Evolutionary conservation across 495 filamentous ascomycete species (phyloP).

Genomic region (Chaetomium tenue): DNA sequence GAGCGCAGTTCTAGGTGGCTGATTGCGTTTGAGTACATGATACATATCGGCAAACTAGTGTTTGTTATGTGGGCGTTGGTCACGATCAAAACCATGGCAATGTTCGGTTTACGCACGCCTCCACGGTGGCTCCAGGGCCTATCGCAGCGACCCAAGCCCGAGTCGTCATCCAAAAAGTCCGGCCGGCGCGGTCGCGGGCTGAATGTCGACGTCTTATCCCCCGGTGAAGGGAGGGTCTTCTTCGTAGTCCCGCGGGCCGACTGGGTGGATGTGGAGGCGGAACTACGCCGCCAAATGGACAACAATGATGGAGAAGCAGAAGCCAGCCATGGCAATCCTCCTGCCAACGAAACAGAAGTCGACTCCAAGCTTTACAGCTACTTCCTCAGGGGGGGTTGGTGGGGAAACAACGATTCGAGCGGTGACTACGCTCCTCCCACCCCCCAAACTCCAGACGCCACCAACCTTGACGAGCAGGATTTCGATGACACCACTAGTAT

Average conservation of each 20-base stretch:
- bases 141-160: conserved; percentile 44
- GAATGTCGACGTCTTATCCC: conserved; percentile 23
- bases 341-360: conserved; percentile 61
- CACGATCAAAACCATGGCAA: conserved; percentile 53
- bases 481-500: conserved; percentile 82
- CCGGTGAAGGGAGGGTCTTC: conserved; percentile 49
- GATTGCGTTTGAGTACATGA: conserved; percentile 70
- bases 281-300: conserved; percentile 60
- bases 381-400: conserved; percentile 77
- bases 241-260: conserved; percentile 56
- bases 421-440: conserved; percentile 59
- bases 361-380: conserved; percentile 72
- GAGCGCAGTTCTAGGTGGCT: conserved; percentile 71
- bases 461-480: conserved; percentile 45
- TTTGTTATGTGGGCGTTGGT: conserved; percentile 57
- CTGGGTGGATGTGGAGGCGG: conserved; percentile 73
- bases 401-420: conserved; percentile 74
- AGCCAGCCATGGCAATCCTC: not conserved
- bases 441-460: conserved; percentile 5
- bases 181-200: conserved; percentile 19
- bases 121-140: conserved; percentile 63
- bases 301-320: conserved; percentile 23
- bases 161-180: conserved; percentile 44
- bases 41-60: conserved; percentile 67
- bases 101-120: conserved; percentile 59